Conservation (phyloP, 768 basidiomycete genomes). For the Lactifluus rugatus region DNA sequence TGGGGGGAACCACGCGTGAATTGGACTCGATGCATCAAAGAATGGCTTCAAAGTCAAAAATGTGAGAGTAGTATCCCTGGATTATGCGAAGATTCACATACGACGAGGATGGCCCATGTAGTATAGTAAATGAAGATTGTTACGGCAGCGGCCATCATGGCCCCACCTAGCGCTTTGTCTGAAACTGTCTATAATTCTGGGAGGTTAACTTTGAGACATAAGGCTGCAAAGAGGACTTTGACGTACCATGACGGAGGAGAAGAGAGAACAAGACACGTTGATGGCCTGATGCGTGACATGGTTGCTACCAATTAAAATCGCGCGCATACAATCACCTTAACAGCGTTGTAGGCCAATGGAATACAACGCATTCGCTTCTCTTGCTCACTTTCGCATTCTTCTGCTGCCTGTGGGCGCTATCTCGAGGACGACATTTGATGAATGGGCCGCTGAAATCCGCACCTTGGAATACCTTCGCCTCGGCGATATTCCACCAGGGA, state of each 20-base stretch:
- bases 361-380: constrained; percentile 62
- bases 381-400: constrained; percentile 79
- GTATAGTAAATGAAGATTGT: constrained; percentile 86
- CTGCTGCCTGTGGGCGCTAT: constrained; percentile 81
- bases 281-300: background rate
- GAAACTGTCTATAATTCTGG: constrained; percentile 46
- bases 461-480: constrained; percentile 65
- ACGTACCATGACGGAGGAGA: constrained; percentile 3
- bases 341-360: constrained; percentile 39
- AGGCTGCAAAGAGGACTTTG: background rate
- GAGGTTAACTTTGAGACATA: background rate
- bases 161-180: constrained; percentile 71
- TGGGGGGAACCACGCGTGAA: constrained; percentile 74
- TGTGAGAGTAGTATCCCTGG: constrained; percentile 2
- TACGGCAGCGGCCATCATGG: constrained; percentile 70
- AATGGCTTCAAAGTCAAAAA: constrained; percentile 50
- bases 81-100: constrained; percentile 29
- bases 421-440: constrained; percentile 55
- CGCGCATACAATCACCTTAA: background rate
- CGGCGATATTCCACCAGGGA: constrained; percentile 73
- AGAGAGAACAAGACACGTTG: background rate
- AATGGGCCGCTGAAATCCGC: constrained; percentile 64
- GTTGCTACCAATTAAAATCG: background rate
- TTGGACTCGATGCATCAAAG: constrained; percentile 60
- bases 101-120: constrained; percentile 81